These are phyloP conservation scores for Rhizopogon roseolus DNA, from an alignment of 768 basidiomycete species.

Conservation along the genomic window DNA sequence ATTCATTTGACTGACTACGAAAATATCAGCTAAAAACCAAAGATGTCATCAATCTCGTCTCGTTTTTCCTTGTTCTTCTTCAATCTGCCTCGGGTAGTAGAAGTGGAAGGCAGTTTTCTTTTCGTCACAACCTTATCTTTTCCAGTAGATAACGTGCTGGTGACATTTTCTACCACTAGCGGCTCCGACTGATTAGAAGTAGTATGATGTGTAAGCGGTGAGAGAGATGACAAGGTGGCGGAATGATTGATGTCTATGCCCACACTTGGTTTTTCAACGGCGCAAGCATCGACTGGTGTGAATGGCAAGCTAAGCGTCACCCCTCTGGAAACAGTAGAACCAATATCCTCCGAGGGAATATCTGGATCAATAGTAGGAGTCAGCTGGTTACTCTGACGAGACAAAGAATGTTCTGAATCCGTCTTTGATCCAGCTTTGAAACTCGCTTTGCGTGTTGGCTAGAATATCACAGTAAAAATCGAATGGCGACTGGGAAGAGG, in stretches of 20 bases:
- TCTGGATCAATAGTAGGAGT: constrained; percentile 1
- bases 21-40: constrained; percentile 32
- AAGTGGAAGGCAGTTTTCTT: not conserved
- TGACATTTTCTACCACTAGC: not conserved
- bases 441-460: constrained; percentile 11
- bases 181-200: not conserved
- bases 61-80: constrained; percentile 35
- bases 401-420: not conserved
- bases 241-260: not conserved
- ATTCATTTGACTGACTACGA: not conserved
- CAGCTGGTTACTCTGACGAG: not conserved
- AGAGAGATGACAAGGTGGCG: not conserved
- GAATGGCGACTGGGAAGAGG: not conserved
- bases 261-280: not conserved
- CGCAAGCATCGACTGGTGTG: not conserved
- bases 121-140: not conserved
- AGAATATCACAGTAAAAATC: constrained; percentile 3
- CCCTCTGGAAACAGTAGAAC: constrained; percentile 6
- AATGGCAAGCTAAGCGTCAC: not conserved
- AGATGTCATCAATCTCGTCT: constrained; percentile 72
- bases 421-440: not conserved
- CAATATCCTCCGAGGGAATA: constrained; percentile 11
- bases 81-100: not conserved
- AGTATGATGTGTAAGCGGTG: no score
- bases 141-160: not conserved